phyloP scores from a whole-genome alignment of 805 yeast genomes.

The Candida loeiensis region DNA sequence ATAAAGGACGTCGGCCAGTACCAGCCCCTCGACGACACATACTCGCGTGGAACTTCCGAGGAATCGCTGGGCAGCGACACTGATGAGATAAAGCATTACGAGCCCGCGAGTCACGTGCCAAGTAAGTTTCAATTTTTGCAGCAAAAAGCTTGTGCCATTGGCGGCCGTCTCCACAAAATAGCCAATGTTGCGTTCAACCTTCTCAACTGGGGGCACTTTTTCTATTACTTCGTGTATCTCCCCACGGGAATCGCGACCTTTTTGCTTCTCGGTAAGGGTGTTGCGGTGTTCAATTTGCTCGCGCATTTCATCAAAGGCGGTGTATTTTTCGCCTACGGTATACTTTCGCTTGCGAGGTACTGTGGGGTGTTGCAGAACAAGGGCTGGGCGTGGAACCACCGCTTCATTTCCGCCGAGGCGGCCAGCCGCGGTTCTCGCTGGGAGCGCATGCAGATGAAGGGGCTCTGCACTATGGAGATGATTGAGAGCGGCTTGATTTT shows the following conservation, averaged over 20 bases:
- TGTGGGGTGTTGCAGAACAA: slow-evolving; percentile 71
- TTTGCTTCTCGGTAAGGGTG: slow-evolving; percentile 63
- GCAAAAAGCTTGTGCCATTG: not conserved
- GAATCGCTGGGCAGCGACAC: not conserved
- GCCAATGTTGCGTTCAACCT: slow-evolving; percentile 32
- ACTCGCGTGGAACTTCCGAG: slow-evolving; percentile 6
- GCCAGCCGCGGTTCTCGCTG: slow-evolving; percentile 24
- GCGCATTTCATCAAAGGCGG: slow-evolving; percentile 98
- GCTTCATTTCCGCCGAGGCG: slow-evolving; percentile 13
- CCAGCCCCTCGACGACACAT: not conserved
- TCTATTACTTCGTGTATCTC: slow-evolving; percentile 57
- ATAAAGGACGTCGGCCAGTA: slow-evolving; percentile 41
- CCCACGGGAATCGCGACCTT: slow-evolving; percentile 63
- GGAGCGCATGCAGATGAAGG: slow-evolving; percentile 38
- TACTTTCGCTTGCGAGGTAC: slow-evolving; percentile 79
- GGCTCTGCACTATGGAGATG: slow-evolving; percentile 76
- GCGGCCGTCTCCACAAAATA: not conserved
- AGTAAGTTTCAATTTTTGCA: not conserved
- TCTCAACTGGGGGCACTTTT: slow-evolving; percentile 63
- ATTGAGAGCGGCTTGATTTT: slow-evolving; percentile 76
- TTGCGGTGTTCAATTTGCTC: slow-evolving; percentile 68
- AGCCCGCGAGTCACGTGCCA: not conserved
- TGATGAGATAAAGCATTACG: slow-evolving; percentile 5
- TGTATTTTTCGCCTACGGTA: slow-evolving; percentile 73
- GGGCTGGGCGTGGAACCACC: slow-evolving; percentile 91